Percentiles rank a stretch among this genome's conserved stretches.
Evolutionary conservation across 805 yeast species (phyloP).

Genomic region (Myxozyma neotropica): DNA sequence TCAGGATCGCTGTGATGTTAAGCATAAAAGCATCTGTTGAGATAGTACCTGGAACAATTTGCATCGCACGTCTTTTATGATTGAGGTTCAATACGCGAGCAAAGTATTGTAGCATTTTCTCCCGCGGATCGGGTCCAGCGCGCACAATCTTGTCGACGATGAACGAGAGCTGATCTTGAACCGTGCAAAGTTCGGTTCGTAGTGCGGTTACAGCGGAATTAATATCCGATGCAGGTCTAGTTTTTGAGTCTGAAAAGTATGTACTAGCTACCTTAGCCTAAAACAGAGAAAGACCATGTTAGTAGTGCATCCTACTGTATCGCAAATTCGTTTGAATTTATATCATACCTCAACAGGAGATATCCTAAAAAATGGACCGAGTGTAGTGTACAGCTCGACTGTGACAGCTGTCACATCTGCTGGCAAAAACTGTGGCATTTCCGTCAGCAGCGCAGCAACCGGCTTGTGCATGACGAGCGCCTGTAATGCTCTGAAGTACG

Average conservation of each 20-base stretch:
- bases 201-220: conserved; percentile 58
- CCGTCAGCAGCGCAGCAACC: conserved; percentile 62
- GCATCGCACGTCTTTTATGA: conserved; percentile 85
- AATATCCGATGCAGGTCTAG: conserved; percentile 48
- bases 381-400: conserved; percentile 61
- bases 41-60: conserved; percentile 64
- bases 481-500: conserved; percentile 54
- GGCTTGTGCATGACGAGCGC: conserved; percentile 59
- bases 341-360: conserved; percentile 67
- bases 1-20: conserved; percentile 67
- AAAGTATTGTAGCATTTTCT: conserved; percentile 65
- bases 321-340: background rate
- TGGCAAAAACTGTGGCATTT: conserved; percentile 56
- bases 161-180: conserved; percentile 58
- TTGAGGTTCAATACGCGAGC: conserved; percentile 75
- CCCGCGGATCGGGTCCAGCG: conserved; percentile 67
- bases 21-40: conserved; percentile 82
- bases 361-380: conserved; percentile 76
- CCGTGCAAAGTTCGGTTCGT: conserved; percentile 62
- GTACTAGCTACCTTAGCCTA: conserved; percentile 30
- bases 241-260: conserved; percentile 37
- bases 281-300: background rate
- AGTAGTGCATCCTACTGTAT: background rate
- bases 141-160: conserved; percentile 76
- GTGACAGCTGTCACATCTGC: conserved; percentile 52